phyloP scores from a whole-genome alignment of 345 rosid species.

The Chamaenerion angustifolium region DNA sequence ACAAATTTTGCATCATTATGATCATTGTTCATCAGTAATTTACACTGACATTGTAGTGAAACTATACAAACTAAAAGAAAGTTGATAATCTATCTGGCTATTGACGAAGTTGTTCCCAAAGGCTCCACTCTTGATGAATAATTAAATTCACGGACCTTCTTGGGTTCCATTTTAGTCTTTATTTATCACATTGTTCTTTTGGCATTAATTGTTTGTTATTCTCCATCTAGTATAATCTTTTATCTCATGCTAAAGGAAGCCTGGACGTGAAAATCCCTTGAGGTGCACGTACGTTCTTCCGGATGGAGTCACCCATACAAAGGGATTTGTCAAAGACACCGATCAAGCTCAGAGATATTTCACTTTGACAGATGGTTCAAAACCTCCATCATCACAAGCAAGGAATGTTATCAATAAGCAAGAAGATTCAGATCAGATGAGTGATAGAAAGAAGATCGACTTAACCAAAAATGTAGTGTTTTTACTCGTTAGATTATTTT shows the following conservation, averaged over 20 bases:
- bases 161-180: no score
- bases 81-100: no score
- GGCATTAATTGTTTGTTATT: no score
- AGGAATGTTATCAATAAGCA: slow-evolving; percentile 15
- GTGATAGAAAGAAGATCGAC: slow-evolving; percentile 47
- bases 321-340: slow-evolving; percentile 72
- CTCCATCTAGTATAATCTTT: no score
- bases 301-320: slow-evolving; percentile 62
- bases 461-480: slow-evolving; percentile 47
- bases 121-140: no score
- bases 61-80: no score
- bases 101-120: no score
- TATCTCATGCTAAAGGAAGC: slow-evolving; percentile 22
- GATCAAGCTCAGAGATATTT: slow-evolving; percentile 44
- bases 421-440: slow-evolving; percentile 20
- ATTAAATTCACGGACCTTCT: no score
- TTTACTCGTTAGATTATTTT: not conserved
- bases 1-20: no score
- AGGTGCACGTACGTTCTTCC: slow-evolving; percentile 78
- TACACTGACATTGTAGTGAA: no score
- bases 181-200: no score
- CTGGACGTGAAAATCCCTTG: slow-evolving; percentile 42
- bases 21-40: no score
- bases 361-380: slow-evolving; percentile 12
- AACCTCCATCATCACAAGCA: slow-evolving; percentile 9